Conservation (phyloP, 495 filamentous ascomycete species). For the Xylaria acuta region DNA sequence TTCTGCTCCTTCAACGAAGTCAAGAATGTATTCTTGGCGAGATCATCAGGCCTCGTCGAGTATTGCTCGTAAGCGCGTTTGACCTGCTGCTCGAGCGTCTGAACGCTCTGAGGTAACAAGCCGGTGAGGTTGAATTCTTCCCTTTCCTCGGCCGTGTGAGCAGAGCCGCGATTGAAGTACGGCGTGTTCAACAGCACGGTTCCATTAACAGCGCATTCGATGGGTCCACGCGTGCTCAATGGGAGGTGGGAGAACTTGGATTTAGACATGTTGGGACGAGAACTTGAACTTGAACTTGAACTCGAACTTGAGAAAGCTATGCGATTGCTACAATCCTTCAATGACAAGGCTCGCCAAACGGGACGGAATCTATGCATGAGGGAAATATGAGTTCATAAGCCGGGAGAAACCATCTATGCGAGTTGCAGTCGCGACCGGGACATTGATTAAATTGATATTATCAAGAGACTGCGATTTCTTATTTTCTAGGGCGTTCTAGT, state of each 20-base stretch:
- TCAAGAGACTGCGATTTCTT: background rate
- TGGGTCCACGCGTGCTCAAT: slow-evolving; percentile 66
- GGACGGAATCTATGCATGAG: slow-evolving; percentile 32
- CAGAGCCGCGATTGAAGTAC: slow-evolving; percentile 85
- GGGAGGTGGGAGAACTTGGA: slow-evolving; percentile 64
- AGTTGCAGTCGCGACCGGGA: background rate
- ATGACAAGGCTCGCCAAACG: slow-evolving; percentile 30
- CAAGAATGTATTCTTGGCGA: slow-evolving; percentile 87
- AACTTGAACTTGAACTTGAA: slow-evolving; percentile 20
- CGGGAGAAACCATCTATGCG: background rate
- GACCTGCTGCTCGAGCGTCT: slow-evolving; percentile 82
- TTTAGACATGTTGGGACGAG: slow-evolving; percentile 35
- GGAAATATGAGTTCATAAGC: background rate
- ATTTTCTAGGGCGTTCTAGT: background rate
- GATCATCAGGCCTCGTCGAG: slow-evolving; percentile 67
- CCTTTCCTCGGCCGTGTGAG: slow-evolving; percentile 73
- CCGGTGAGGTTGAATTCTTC: slow-evolving; percentile 72
- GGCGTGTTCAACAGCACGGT: slow-evolving; percentile 68
- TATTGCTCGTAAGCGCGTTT: slow-evolving; percentile 84
- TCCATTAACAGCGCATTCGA: slow-evolving; percentile 66
- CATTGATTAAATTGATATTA: background rate
- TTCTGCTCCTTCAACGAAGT: slow-evolving; percentile 88
- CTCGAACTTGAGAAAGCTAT: slow-evolving; percentile 27
- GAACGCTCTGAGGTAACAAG: slow-evolving; percentile 72
- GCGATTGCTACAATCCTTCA: slow-evolving; percentile 15